A percentile compares a stretch with the other conserved stretches of the same genome.
These are phyloP conservation scores for Medicago truncatula DNA, from an alignment of 306 rosid genomes.

Conservation along the genomic window MtrunA17r5.0-ANR NC_053049.1:3367001-3367500, in stretches of 20 bases:
- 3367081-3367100: no score
- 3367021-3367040: no score
- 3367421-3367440: constrained; percentile 71
- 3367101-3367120: no score
- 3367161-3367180: no score
- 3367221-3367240: not conserved
- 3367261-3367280: constrained; percentile 3
- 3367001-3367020: no score
- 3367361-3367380: constrained; percentile 91
- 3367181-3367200: no score
- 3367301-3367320: not conserved
- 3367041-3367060: no score
- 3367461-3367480: constrained; percentile 11
- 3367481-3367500: constrained; percentile 39
- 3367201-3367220: not conserved
- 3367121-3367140: no score
- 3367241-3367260: not conserved
- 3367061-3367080: no score
- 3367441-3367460: constrained; percentile 24
- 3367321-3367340: constrained; percentile 63
- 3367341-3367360: constrained; percentile 83
- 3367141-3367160: no score
- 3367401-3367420: constrained; percentile 56
- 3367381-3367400: constrained; percentile 63
- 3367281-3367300: constrained; percentile 29